Percentiles rank a stretch among this genome's conserved stretches.
These are phyloP conservation scores for Mycena sp. DNA, from an alignment of 1,284 basidiomycete genomes.

Conservation along the genomic window DNA sequence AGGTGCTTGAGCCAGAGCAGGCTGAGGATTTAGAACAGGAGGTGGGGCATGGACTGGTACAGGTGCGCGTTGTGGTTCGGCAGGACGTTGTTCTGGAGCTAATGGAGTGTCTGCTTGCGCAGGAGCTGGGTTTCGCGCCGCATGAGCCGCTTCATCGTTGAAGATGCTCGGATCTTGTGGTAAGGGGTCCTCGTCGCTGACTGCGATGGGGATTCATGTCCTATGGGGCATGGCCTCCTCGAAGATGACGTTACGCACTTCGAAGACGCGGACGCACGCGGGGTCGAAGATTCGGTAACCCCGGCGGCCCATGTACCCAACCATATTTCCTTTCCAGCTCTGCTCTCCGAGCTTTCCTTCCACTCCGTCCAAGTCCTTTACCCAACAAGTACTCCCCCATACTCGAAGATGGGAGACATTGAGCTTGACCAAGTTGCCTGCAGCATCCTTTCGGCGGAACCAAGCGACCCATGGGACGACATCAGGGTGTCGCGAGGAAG, in stretches of 20 bases:
- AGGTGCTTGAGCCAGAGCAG: not conserved
- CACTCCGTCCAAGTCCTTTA: conserved; percentile 11
- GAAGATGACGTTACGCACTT: conserved; percentile 13
- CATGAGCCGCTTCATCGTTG: not conserved
- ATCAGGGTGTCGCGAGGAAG: conserved; percentile 13
- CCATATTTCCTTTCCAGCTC: conserved; percentile 11
- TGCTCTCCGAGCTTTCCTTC: conserved; percentile 13
- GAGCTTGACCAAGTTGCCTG: conserved; percentile 6
- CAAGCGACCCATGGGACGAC: not conserved
- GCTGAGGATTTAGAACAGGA: too few species aligned
- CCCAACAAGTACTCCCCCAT: conserved; percentile 17
- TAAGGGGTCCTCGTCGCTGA: not conserved
- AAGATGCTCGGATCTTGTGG: not conserved
- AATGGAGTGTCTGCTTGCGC: too few species aligned
- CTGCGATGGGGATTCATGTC: not conserved
- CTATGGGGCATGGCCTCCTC: conserved; percentile 23
- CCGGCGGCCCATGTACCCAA: conserved; percentile 19
- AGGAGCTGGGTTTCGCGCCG: too few species aligned
- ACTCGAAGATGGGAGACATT: conserved; percentile 27
- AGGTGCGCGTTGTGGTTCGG: too few species aligned
- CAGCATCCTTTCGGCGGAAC: not conserved
- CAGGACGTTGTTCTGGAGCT: too few species aligned
- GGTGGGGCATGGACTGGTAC: too few species aligned
- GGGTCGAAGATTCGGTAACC: conserved; percentile 19
- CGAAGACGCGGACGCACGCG: not conserved